phyloP scores from a whole-genome alignment of 352 stramenopile genomes.

The Globisporangium rhizosaccharum region DNA sequence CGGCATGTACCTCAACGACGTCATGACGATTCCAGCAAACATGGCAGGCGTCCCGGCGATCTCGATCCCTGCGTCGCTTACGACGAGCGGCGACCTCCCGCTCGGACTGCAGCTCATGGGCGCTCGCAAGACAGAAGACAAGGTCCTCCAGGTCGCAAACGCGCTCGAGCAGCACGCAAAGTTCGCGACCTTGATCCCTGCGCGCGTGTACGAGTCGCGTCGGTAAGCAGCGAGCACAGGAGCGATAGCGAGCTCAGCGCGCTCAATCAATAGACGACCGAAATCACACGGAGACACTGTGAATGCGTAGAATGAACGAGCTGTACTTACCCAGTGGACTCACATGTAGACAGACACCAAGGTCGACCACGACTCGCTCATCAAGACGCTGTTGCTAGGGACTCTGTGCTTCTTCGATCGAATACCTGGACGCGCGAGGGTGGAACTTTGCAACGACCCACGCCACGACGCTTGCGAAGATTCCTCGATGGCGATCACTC shows the following conservation, averaged over 20 bases:
- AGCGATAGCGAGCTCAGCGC: not conserved
- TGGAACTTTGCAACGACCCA: not conserved
- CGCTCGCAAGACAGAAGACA: constrained; percentile 51
- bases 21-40: constrained; percentile 90
- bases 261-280: not conserved
- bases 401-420: not conserved
- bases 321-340: not conserved
- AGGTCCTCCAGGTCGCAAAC: constrained; percentile 54
- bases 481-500: too few relatives aligned
- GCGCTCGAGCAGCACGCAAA: constrained; percentile 50
- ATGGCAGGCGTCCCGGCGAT: constrained; percentile 85
- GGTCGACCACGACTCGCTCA: not conserved
- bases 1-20: constrained; percentile 88
- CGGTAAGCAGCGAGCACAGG: constrained; percentile 3
- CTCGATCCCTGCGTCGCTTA: constrained; percentile 69
- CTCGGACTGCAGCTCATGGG: constrained; percentile 80
- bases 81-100: constrained; percentile 46
- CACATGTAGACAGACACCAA: not conserved
- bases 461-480: not conserved
- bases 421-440: not conserved
- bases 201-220: constrained; percentile 41
- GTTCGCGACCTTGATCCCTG: constrained; percentile 41
- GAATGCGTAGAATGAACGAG: too few relatives aligned
- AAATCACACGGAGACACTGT: not conserved
- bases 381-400: not conserved